Evolutionary conservation across 2,329 filamentous ascomycete genomes (phyloP), one percentile per base, ranked within the genome.

Genomic region (Epichloe hybrida): DNA sequence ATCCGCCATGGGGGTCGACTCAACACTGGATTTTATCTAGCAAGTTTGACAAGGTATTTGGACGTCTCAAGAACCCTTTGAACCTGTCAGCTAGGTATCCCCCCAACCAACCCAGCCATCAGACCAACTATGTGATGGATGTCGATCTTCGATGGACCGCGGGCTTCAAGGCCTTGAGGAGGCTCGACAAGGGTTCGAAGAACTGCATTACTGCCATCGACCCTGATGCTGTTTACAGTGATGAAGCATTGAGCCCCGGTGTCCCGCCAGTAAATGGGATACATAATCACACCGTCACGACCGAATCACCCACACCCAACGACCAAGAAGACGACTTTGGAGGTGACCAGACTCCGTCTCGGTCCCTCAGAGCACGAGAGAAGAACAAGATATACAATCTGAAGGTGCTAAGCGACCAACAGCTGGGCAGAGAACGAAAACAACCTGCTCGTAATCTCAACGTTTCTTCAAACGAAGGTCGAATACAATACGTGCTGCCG

Each of bases 311-410:
- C 3, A 66, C 59, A 5, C 59, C 63, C 3, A 66, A 70, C 37
- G 69, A 74, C 15, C 64, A 67, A 5, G 72, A 73, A 31, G 74
- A 74, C 37, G 69, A 71, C 8, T 54, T 59, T 6, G 69, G 73
- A 21, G 71, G 72, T 27, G 73, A 75, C 17, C 64, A 69, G 13
- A 79, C 76, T 2, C 75, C 76, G 0, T 76, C 69, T 49, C 71
- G 76, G 52, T 72, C 73, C 1, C 62, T 78, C 17, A 70, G 77
- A 42, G 64, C 66, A 15, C 70, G 77, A 49, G 69, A 64, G 17
- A 67, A 66, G 41, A 72, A 71, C 51, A 74, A 75, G 53, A 70
- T 72, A 21, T 83, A 83, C 59, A 83, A 83, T 55, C 62, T 82
- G 38, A 81, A 80, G 59, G 67, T 74, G 12, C 64, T 82, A 15